These are phyloP conservation scores for Hypholoma fasciculare DNA, from an alignment of 768 basidiomycete species.

Conservation along the genomic window DNA sequence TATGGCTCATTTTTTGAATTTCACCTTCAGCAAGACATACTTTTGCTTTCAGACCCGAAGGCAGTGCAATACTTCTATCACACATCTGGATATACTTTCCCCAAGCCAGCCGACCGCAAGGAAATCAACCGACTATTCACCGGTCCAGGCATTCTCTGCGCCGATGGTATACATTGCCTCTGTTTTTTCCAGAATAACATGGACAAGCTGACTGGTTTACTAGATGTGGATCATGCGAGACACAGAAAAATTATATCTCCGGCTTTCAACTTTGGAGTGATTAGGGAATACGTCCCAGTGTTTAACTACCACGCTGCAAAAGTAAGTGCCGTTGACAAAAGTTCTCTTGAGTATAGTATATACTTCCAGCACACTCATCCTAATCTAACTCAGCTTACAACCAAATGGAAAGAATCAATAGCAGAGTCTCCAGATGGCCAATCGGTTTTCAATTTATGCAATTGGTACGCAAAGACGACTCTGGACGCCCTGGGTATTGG, in stretches of 20 bases:
- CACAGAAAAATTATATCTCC: constrained; percentile 47
- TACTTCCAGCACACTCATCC: background rate
- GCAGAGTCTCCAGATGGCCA: constrained; percentile 22
- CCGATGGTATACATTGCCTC: constrained; percentile 31
- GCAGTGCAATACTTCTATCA: constrained; percentile 46
- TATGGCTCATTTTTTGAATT: background rate
- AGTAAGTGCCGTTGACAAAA: constrained; percentile 14
- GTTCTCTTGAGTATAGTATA: too few relatives aligned
- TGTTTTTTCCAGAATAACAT: background rate
- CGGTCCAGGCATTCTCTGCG: constrained; percentile 39
- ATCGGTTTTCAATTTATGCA: constrained; percentile 32
- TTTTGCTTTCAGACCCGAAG: constrained; percentile 49
- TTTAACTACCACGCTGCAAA: constrained; percentile 39
- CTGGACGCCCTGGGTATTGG: constrained; percentile 54
- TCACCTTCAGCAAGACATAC: constrained; percentile 37
- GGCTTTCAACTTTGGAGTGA: constrained; percentile 45
- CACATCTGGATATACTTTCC: constrained; percentile 42
- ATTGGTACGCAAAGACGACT: constrained; percentile 44
- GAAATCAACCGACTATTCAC: constrained; percentile 34
- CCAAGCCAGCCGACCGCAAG: constrained; percentile 37
- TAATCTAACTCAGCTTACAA: constrained; percentile 26
- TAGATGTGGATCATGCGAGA: constrained; percentile 42
- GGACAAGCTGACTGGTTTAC: background rate
- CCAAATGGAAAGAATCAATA: constrained; percentile 41
- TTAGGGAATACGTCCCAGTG: constrained; percentile 37